Evolutionary conservation across 345 rosid species (phyloP).

Genomic region (Eutrema yunnanense): DNA sequence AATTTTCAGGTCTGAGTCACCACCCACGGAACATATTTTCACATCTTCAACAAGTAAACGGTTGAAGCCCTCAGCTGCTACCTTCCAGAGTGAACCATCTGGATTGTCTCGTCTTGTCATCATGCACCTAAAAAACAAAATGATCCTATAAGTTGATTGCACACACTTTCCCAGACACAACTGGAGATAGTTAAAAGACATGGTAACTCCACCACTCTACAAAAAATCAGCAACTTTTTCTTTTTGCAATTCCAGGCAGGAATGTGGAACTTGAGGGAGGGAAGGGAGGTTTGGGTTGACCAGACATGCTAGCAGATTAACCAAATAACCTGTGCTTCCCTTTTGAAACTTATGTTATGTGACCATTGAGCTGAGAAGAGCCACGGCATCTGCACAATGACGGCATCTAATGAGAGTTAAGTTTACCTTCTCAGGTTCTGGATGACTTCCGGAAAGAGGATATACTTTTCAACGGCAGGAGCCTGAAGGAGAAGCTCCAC

Average conservation of each 20-base stretch:
- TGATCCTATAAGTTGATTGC: conserved; percentile 11
- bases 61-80: conserved; percentile 89
- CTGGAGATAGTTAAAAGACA: background rate
- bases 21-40: conserved; percentile 32
- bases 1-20: conserved; percentile 42
- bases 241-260: background rate
- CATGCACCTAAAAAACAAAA: conserved; percentile 63
- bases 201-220: background rate
- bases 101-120: conserved; percentile 91
- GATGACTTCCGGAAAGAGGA: conserved; percentile 69
- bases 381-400: background rate
- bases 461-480: conserved; percentile 62
- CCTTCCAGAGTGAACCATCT: conserved; percentile 90
- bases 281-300: background rate
- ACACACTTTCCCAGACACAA: conserved; percentile 8
- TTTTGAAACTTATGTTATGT: background rate
- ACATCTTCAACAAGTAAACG: conserved; percentile 63
- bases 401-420: conserved; percentile 12
- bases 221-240: background rate
- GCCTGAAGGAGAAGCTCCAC: conserved; percentile 71
- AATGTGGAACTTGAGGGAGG: background rate
- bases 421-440: conserved; percentile 78
- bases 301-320: background rate
- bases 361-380: conserved; percentile 1
- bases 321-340: conserved; percentile 3